These are phyloP conservation scores for Xylariaceae sp. DNA, from an alignment of 2,329 filamentous ascomycete genomes.

Conservation along the genomic window DNA sequence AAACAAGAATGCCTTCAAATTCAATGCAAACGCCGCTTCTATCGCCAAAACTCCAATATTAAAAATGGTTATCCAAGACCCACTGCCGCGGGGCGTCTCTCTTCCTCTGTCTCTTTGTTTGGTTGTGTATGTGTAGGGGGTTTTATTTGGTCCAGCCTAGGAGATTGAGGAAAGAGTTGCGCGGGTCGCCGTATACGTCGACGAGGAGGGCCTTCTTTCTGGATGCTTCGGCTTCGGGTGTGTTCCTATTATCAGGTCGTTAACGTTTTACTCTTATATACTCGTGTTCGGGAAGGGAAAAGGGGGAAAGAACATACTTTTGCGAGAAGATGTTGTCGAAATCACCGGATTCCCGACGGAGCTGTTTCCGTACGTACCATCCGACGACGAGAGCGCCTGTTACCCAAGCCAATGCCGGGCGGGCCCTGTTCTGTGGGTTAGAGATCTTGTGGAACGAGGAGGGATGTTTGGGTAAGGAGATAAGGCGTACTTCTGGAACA, in stretches of 20 bases:
- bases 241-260: conserved; percentile 18
- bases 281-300: too few relatives aligned
- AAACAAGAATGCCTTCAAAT: not conserved
- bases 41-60: too few relatives aligned
- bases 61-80: too few relatives aligned
- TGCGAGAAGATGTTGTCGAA: conserved; percentile 31
- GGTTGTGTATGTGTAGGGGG: not conserved
- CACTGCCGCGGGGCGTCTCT: too few relatives aligned
- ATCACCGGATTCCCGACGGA: conserved; percentile 18
- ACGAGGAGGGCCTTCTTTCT: conserved; percentile 24
- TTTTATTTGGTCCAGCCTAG: conserved; percentile 29
- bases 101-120: too few relatives aligned
- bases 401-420: conserved; percentile 14
- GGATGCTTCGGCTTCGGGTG: conserved; percentile 28
- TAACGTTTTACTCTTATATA: too few relatives aligned
- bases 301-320: conserved; percentile 10
- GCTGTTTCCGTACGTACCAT: conserved; percentile 25
- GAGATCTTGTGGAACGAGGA: not conserved
- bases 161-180: conserved; percentile 30
- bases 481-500: conserved; percentile 18
- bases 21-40: not conserved
- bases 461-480: too few relatives aligned
- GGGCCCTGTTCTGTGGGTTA: conserved; percentile 1
- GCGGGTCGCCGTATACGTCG: conserved; percentile 29
- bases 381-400: conserved; percentile 22